Conservation (phyloP, 345 rosid genomes). For the Eucalyptus melliodora region DNA sequence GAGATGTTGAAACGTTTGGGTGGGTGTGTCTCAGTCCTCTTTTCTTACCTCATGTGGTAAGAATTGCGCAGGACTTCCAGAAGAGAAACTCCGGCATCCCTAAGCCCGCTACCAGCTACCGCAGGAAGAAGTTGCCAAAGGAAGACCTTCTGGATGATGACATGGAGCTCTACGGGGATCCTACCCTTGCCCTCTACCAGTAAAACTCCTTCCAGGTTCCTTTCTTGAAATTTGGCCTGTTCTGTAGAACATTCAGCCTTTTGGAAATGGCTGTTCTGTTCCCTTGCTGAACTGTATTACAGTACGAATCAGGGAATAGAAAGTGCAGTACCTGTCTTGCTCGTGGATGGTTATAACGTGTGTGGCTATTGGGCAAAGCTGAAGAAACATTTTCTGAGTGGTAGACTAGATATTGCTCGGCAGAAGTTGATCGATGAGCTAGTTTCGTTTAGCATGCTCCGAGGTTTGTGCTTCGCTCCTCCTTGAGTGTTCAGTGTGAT, state of each 20-base stretch:
- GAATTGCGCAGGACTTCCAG: conserved; percentile 41
- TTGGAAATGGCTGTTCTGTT: neutral
- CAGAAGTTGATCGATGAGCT: conserved; percentile 80
- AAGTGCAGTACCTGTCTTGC: conserved; percentile 77
- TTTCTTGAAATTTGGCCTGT: neutral
- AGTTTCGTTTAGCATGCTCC: conserved; percentile 48
- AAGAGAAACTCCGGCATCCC: conserved; percentile 42
- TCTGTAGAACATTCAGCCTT: neutral
- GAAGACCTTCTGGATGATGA: conserved; percentile 72
- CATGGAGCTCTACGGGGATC: conserved; percentile 54
- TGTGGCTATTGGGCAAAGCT: conserved; percentile 91
- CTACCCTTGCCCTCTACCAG: conserved; percentile 68
- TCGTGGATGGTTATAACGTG: conserved; percentile 94
- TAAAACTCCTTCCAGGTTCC: conserved; percentile 24
- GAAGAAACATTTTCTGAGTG: conserved; percentile 79
- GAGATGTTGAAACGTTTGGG: neutral
- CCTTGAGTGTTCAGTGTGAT: neutral
- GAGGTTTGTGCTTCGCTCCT: conserved; percentile 32
- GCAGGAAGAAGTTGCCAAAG: conserved; percentile 63
- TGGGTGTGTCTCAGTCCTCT: neutral
- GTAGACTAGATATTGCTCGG: conserved; percentile 80
- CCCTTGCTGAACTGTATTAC: conserved; percentile 26
- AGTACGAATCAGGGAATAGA: conserved; percentile 69
- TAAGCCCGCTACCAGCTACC: conserved; percentile 83
- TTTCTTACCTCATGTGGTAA: neutral